A percentile compares a stretch with the other conserved stretches of the same genome.
Conservation (phyloP, 257 asterid genomes). For the Lithospermum erythrorhizon region DNA sequence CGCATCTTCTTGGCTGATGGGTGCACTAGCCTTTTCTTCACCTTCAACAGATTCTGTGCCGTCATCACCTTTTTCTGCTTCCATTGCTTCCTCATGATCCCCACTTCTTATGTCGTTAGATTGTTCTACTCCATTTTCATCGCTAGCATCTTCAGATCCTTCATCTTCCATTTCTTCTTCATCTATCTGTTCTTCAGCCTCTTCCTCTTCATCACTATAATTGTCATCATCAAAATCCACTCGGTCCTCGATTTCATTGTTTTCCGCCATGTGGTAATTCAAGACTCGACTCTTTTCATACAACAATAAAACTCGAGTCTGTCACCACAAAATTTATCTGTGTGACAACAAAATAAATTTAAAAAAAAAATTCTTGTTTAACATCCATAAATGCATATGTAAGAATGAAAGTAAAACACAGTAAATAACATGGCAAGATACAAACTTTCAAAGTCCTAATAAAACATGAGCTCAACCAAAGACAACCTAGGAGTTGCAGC, state of each 20-base stretch:
- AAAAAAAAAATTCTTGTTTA: slow-evolving; percentile 21
- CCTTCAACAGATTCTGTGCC: slow-evolving; percentile 27
- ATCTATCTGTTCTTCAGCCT: slow-evolving; percentile 54
- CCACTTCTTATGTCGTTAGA: slow-evolving; percentile 43
- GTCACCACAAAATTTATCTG: slow-evolving; percentile 27
- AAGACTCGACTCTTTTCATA: slow-evolving; percentile 27
- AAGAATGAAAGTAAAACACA: neutral
- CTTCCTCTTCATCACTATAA: slow-evolving; percentile 73
- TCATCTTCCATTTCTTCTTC: slow-evolving; percentile 36
- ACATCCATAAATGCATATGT: slow-evolving; percentile 17
- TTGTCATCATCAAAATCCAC: slow-evolving; percentile 90
- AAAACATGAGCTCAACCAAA: neutral
- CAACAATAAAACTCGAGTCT: slow-evolving; percentile 33
- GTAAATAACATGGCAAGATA: neutral
- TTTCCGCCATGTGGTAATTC: slow-evolving; percentile 60
- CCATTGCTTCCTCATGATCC: slow-evolving; percentile 48
- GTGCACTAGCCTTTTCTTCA: slow-evolving; percentile 30
- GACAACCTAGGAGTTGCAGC: neutral
- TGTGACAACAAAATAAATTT: slow-evolving; percentile 35
- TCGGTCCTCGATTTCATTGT: slow-evolving; percentile 74
- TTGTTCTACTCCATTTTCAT: slow-evolving; percentile 50
- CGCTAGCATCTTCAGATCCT: slow-evolving; percentile 50
- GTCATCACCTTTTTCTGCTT: slow-evolving; percentile 27
- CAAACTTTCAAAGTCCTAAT: neutral
- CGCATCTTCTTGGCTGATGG: slow-evolving; percentile 29